Evolutionary conservation across 805 yeast species (phyloP), one percentile per base, ranked within the genome.

Genomic region (Candida ponderosae): DNA sequence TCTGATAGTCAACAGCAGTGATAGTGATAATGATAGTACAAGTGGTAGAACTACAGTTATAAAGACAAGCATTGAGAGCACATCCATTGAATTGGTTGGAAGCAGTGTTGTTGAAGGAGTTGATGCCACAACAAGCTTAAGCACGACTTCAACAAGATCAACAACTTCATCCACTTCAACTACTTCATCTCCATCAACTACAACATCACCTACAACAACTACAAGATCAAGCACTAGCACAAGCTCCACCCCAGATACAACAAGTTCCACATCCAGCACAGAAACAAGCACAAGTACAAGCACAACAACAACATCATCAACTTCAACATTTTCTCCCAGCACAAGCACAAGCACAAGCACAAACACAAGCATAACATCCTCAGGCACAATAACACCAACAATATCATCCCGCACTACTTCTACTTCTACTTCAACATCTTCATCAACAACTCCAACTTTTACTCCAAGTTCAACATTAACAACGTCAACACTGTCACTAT

Each of bases 191-290:
- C 35, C 49, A 34, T 11, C 48, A 32, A 21, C 48, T 34, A 23
- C 46, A 29, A 36, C 46, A 24, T 40, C 53, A 13, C 36, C 53
- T 29, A 33, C 45, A 26, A 27, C 47, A 34, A 31, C 38, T 6
- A 10, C 63, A 51, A 38, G 59, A 50, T 24, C 43, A 44, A 24
- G 45, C 46, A 3, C 24, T 48, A 13, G 57, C 45, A 29, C 59
- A 48, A 39, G 53, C 47, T 36, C 51, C 47, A 40, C 58, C 15
- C 31, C 46, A 29, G 19, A 36, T 14, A n/a, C 36, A 2, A 21
- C 43, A 4, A 37, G 41, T 20, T 16, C 44, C 4, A 15, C 37
- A n/a, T 15, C 45, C 4, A 32, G 43, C 14, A 21, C 36, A n/a
- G n/a, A 38, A 20, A 29, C 24, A 8, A 19, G 42, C 11, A 20